phyloP scores from a whole-genome alignment of 768 basidiomycete genomes.

The Chalciporus pseudorubinellus region DNA sequence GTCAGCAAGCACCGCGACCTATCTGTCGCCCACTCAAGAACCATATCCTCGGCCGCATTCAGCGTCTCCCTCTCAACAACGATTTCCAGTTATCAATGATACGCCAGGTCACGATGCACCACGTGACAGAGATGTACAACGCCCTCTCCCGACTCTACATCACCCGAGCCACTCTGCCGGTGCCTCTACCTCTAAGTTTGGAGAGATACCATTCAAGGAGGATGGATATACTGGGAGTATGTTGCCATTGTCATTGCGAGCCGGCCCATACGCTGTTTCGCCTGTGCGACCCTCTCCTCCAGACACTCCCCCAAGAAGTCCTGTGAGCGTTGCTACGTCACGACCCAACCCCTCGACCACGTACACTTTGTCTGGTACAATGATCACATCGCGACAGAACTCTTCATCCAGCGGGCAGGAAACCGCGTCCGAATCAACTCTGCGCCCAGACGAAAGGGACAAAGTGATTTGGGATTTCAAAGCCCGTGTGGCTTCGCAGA shows the following conservation, averaged over 20 bases:
- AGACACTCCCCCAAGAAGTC: slow-evolving; percentile 63
- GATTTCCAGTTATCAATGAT: slow-evolving; percentile 24
- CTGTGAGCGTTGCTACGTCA: slow-evolving; percentile 52
- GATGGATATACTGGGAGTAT: slow-evolving; percentile 25
- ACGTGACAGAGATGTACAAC: slow-evolving; percentile 32
- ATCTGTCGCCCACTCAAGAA: slow-evolving; percentile 50
- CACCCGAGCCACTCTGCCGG: slow-evolving; percentile 28
- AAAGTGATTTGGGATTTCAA: slow-evolving; percentile 31
- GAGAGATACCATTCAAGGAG: slow-evolving; percentile 29
- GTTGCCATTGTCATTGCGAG: slow-evolving; percentile 27
- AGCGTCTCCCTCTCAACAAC: slow-evolving; percentile 40
- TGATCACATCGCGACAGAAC: slow-evolving; percentile 22
- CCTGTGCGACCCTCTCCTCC: slow-evolving; percentile 32
- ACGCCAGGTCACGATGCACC: slow-evolving; percentile 12
- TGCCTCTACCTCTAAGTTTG: slow-evolving; percentile 31
- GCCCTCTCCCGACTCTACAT: slow-evolving; percentile 23
- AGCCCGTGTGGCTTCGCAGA: slow-evolving; percentile 16
- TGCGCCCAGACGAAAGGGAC: slow-evolving; percentile 32
- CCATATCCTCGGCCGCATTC: slow-evolving; percentile 65
- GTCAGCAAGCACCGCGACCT: slow-evolving; percentile 20
- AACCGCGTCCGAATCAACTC: slow-evolving; percentile 32
- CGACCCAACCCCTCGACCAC: slow-evolving; percentile 36
- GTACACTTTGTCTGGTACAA: slow-evolving; percentile 29
- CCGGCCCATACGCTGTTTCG: slow-evolving; percentile 25
- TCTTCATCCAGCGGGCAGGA: slow-evolving; percentile 33